Conservation (phyloP, 73 alveolate genomes). For the Breviolum minutum region DNA sequence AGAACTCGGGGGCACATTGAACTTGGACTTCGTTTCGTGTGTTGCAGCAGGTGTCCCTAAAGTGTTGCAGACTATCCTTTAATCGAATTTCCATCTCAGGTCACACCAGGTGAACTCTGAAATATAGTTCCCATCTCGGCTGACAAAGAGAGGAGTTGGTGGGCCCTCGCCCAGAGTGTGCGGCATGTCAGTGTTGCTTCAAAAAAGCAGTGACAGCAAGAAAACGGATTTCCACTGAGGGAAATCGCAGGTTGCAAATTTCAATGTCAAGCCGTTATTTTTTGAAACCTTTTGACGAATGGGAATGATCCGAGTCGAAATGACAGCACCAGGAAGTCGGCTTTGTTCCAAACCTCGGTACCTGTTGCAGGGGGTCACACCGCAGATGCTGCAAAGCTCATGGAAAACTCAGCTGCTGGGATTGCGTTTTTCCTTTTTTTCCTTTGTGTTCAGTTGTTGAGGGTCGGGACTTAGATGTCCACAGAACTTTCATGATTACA, state of each 20-base stretch:
- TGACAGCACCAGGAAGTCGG: neutral
- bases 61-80: no score
- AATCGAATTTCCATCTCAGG: no score
- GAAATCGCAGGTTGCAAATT: no score
- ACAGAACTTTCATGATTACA: neutral
- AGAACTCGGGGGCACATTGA: no score
- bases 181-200: neutral
- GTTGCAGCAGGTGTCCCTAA: no score
- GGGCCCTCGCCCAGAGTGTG: conserved; percentile 83
- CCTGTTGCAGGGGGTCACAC: conserved; percentile 68
- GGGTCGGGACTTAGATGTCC: neutral
- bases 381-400: conserved; percentile 67
- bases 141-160: conserved; percentile 45
- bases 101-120: neutral
- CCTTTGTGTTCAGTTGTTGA: no score
- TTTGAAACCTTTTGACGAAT: neutral
- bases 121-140: no score
- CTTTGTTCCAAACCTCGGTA: neutral
- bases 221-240: no score
- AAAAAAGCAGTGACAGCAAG: no score
- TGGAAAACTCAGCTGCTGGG: conserved; percentile 70
- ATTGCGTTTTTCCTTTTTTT: neutral
- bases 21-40: no score
- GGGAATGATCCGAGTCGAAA: neutral
- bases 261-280: no score